Base-by-base conservation (phyloP, 1,284 basidiomycete species). In the Pseudozyma sp. region DNA sequence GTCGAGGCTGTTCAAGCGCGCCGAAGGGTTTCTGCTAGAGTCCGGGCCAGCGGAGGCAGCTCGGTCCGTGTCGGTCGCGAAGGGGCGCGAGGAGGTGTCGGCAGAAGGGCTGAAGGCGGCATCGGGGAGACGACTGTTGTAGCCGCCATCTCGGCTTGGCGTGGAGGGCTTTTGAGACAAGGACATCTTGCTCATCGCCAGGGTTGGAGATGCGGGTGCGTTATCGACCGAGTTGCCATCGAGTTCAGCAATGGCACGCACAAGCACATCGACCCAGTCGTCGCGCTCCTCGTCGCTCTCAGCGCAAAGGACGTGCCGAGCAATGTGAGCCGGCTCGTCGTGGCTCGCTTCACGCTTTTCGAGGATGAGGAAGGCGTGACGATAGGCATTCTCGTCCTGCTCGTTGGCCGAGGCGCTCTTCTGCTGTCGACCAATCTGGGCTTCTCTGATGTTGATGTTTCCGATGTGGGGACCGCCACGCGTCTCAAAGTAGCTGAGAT, bases 321-420 rank as follows among this genome's bases (percentile, higher is more conserved):
- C 89, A 71, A 89, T 89, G 52, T 90, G 89, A 5, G 91, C 82
- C 5, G 69, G 58, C 47, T 75, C 72, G 14, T 66, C 64, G 43
- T 62, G 49, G 48, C 44, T 66, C 5, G 54, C 68, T 57, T 89
- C 90, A 81, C 90, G 91, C 19, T 89, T 89, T 85, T 97, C 94
- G 68, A 98, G 93, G 80, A 99, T 94, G 63, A 99, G 89, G 86
- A 99, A 98, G 0, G 96, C 96, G 81, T 99, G 96, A 30, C 94
- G 89, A 78, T 96, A 97, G 71, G 97, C 92, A 81, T 93, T 93
- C 80, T 97, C 94, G 64, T 95, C 81, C 85, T 87, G 53, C 73
- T 88, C 86, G 78, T 53, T 66, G 43, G 58, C 34, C 24, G 87
- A 79, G 44, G 88, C 81, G 58, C 61, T 77, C 49, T 73, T 75